Evolutionary conservation across 2,329 filamentous ascomycete species (phyloP), one percentile per base, ranked within the genome.

Genomic region (Seiridium cupressi): DNA sequence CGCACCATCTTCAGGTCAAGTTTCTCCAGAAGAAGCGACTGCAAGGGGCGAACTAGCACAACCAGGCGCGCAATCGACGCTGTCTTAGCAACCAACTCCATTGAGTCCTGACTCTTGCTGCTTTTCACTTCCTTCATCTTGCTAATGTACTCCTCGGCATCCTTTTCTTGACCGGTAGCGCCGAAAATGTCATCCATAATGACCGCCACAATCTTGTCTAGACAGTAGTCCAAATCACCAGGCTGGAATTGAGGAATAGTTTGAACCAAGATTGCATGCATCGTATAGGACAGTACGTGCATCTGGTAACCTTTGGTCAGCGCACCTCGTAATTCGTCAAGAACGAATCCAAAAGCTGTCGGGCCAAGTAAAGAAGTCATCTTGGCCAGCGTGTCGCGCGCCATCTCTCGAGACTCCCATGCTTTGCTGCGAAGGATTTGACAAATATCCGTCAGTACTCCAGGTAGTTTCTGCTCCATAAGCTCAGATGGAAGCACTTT

Each of bases 171-270:
- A 2, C 95, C 95, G 40, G 90, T 90, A 5, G 88, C 86, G 36
- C 96, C 96, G 70, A 99, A 99, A 10, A 96, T 95, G 71, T 99
- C 96, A 69, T 99, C 95, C 91, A 99, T 95, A 64, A 98, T 89
- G 48, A 99, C 86, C 1, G 86, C 84, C 51, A 96, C 88, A 48
- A 98, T 87, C 9, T 89, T 83, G 3, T 84, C 79, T 7, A 97
- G 79, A 69, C 93, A 97, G 71, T 97, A 93, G 70, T 99, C 92
- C 36, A 99, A 79, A 66, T 94, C 92, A 32, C 96, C 95, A 18
- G 92, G 88, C 46, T 86, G 81, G 68, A 92, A 90, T 2, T 86
- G 81, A 8, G 92, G 89, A 9, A 89, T 86, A 7, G 89, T 86
- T 4, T 87, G 84, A 9, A 97, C 86, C 26, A 99, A 79, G 55